Evolutionary conservation across 208 protist species (phyloP).

Genomic region (Trypanosoma cruzi): DNA sequence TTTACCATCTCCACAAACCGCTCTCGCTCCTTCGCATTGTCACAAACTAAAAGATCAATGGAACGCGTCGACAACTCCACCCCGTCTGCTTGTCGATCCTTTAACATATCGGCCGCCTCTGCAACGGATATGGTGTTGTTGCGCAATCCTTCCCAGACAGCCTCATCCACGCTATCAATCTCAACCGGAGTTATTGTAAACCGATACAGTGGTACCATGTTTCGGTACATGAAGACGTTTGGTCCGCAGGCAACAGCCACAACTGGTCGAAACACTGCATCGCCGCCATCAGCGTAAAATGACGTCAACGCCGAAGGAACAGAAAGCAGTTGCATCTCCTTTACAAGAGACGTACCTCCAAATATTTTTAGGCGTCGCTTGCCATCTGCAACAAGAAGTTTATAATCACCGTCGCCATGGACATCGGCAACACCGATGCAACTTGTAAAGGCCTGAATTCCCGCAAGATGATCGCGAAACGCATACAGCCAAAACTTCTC

Average conservation of each 20-base stretch:
- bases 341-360: constrained; percentile 76
- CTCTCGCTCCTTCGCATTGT: constrained; percentile 46
- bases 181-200: constrained; percentile 79
- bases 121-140: constrained; percentile 32
- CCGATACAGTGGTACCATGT: constrained; percentile 92
- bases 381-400: constrained; percentile 91
- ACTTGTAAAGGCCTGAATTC: constrained; percentile 67
- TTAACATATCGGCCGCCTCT: constrained; percentile 46
- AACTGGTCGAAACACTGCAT: constrained; percentile 52
- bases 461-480: constrained; percentile 90
- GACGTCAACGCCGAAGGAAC: constrained; percentile 84
- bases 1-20: constrained; percentile 47
- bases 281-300: constrained; percentile 77
- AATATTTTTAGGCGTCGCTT: constrained; percentile 85
- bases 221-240: constrained; percentile 92
- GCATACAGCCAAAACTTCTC: constrained; percentile 92
- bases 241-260: constrained; percentile 89
- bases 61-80: constrained; percentile 71
- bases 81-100: constrained; percentile 50
- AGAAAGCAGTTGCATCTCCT: constrained; percentile 79
- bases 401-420: constrained; percentile 92
- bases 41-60: constrained; percentile 71
- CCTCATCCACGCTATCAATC: constrained; percentile 55
- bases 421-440: constrained; percentile 89
- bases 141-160: constrained; percentile 66